Evolutionary conservation across 345 rosid species (phyloP), one percentile per base, ranked within the genome.

Genomic region (Ailanthus altissimus): DNA sequence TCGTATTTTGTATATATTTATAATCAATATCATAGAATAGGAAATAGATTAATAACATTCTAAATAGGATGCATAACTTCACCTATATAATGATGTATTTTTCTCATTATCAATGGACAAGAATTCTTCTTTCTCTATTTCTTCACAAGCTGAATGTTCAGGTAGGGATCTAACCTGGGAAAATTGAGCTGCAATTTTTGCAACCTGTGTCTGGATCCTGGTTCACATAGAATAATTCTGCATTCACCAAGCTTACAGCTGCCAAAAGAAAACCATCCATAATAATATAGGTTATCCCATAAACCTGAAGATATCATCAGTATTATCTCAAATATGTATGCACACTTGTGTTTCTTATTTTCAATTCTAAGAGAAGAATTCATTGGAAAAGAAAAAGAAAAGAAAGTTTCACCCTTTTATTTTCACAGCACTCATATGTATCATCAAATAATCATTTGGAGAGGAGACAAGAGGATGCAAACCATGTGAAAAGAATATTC

Each of bases 181-280:
- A 90, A 95, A 80, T 95, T 95, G 68, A 95, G 94, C 91, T 90
- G 98, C 88, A 95, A 82, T 80, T 95, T 95, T 82, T 95, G 99
- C 85, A 89, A 67, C 76, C 90, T 89, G 73, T 95, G 98, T 77
- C 83, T 90, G 68, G 90, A 84, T 65, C 97, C 98, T 15, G 98
- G 78, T 80, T 95, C 98, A 80, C 99, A 90, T 16, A 90, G 59
- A 81, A 95, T 85, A 79, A 95, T 89, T 73, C 96, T 87, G 85
- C 96, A 90, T 83, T 93, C 99, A 72, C 99, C 99, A 21, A 95
- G 91, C 81, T 86, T 88, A 58, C 99, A 95, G 73, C 99, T 92
- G 89, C 80, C 66, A 60, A 72, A 57, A 43, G 20, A 57, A 80
- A 71, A 56, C 71, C 11, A 76, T 56, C 42, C 23, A 8, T 73